phyloP scores from a whole-genome alignment of 495 filamentous ascomycete species.

The Talaromyces thailandensis region DNA sequence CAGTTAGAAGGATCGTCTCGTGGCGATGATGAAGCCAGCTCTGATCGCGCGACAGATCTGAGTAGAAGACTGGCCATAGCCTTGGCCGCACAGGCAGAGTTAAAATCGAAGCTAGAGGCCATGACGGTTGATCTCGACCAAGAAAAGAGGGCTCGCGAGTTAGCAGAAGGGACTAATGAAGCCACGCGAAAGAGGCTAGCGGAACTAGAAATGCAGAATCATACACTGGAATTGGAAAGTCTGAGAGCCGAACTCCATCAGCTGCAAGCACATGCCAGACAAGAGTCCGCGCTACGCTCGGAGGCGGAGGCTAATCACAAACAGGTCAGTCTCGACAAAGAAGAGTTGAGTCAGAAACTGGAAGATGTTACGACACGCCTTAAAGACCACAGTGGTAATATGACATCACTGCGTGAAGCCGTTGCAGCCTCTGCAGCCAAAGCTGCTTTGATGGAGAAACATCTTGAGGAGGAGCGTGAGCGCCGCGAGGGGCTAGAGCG shows the following conservation, averaged over 20 bases:
- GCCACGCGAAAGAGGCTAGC: conserved; percentile 74
- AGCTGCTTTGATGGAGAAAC: conserved; percentile 64
- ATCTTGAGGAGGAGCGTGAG: conserved; percentile 74
- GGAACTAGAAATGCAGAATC: conserved; percentile 79
- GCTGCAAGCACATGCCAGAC: conserved; percentile 60
- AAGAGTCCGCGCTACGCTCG: conserved; percentile 64
- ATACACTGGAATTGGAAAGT: conserved; percentile 71
- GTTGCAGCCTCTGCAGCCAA: conserved; percentile 71
- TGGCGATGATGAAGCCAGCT: conserved; percentile 44
- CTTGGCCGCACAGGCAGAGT: conserved; percentile 65
- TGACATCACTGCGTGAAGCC: conserved; percentile 68
- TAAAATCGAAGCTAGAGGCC: conserved; percentile 60
- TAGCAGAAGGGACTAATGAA: conserved; percentile 81
- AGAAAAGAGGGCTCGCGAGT: conserved; percentile 67
- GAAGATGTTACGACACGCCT: conserved; percentile 56
- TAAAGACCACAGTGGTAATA: conserved; percentile 61
- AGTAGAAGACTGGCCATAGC: conserved; percentile 73
- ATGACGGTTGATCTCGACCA: conserved; percentile 62
- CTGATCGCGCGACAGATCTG: conserved; percentile 67
- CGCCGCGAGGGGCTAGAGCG: conserved; percentile 68
- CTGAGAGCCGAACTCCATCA: conserved; percentile 78
- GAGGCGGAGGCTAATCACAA: conserved; percentile 68
- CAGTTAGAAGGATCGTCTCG: conserved; percentile 52
- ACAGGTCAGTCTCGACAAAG: conserved; percentile 72
- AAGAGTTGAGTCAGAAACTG: conserved; percentile 63